Evolutionary conservation across 768 basidiomycete genomes (phyloP), one percentile per base, ranked within the genome.

Genomic region (Tylopilus subfusipes): DNA sequence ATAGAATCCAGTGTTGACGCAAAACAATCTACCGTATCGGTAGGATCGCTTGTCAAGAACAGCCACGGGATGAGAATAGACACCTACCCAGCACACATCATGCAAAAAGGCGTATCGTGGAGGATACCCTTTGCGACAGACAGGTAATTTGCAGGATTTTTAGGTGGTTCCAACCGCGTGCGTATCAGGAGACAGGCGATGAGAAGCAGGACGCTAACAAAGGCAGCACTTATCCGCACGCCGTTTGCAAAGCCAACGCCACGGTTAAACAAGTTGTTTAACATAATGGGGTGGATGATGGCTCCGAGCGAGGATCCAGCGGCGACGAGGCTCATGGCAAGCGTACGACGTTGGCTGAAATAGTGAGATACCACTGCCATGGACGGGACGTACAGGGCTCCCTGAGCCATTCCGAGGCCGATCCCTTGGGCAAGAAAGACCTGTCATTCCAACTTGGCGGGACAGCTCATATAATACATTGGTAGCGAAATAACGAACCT

Each of bases 341-440:
- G 64, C 1, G 75, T 72, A 5, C 79, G 70, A 14, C 68, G 68
- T 18, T 54, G 60, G 27, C 53, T 49, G 54, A 82, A 82, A 62
- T 81, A 74, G 34, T 81, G 79, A 2, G 76, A 72, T 14, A 75
- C 56, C 22, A 80, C 67, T 12, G 74, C 74, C 4, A 79, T 44
- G 1, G 70, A 66, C 0, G 85, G 80, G 31, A 81, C 62, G 56
- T 75, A 81, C 14, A 75, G 55, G 19, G 81, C 33, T 9, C 83
- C 82, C 14, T 72, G 63, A 8, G 75, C 76, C 2, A 82, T 62
- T 4, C 81, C 80, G 9, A 74, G 60, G 0, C 72, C 75, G 5
- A 83, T 39, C 0, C 82, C 82, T 63, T 82, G 78, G 0, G 74
- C 57, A 18, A 83, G 70, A 57, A 83, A 75, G 7, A 83, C 65